These are phyloP conservation scores for Fraxinus sp. DNA, from an alignment of 305 asterid genomes.

Conservation along the genomic window DNA sequence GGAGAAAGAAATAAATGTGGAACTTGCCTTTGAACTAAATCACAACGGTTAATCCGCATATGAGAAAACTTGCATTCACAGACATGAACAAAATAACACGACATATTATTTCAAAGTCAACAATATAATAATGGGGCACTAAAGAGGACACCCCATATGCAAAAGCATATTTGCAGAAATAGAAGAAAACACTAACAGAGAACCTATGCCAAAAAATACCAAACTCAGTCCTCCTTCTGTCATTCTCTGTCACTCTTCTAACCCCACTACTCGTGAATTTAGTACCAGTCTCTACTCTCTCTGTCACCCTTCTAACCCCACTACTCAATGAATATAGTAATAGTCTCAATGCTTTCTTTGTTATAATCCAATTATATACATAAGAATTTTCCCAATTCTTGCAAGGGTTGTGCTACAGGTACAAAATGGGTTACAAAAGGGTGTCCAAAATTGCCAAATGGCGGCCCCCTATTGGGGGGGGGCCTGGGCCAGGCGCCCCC, in stretches of 20 bases:
- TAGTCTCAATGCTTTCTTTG: background rate
- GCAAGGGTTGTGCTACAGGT: too few relatives aligned
- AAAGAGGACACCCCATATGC: background rate
- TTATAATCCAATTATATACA: background rate
- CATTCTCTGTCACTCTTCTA: background rate
- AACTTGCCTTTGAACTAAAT: background rate
- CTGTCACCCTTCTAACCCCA: background rate
- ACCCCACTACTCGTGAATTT: background rate
- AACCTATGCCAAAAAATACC: background rate
- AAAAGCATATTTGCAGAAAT: background rate
- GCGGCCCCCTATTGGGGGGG: too few relatives aligned
- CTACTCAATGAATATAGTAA: background rate
- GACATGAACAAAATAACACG: background rate
- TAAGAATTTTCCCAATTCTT: background rate
- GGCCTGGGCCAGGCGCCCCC: too few relatives aligned
- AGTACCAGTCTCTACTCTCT: background rate
- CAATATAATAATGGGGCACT: background rate
- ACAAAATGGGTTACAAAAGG: too few relatives aligned
- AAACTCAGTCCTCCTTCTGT: background rate
- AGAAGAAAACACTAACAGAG: background rate
- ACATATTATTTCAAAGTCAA: background rate
- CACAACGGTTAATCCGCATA: background rate
- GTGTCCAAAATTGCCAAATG: too few relatives aligned
- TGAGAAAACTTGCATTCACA: background rate
- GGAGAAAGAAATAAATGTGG: background rate